Evolutionary conservation across 768 basidiomycete species (phyloP), one percentile per base, ranked within the genome.

Genomic region (Nevesoporus exiguus): DNA sequence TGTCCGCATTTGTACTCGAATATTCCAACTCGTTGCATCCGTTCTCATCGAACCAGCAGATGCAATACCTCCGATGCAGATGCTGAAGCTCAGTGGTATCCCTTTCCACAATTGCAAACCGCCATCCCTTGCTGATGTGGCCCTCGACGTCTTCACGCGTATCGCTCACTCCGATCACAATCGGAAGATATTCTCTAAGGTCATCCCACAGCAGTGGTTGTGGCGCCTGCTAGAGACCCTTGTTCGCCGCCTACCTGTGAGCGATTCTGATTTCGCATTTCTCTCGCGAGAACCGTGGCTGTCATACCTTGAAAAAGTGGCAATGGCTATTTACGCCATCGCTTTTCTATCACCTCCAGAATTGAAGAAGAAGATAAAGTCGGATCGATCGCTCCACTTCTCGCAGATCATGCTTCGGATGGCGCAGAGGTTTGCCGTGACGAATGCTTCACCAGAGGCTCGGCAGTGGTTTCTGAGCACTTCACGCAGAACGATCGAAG

Each of bases 131-230:
- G 76, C 83, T 8, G 90, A 94, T 60, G 72, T 82, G 30, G 90
- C 92, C n/a, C 76, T 98, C 48, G 90, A 96, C 56, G 83, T 85
- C 3, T 89, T 94, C 63, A 86, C 88, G n/a, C 82, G 84, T 37
- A 71, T 97, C 52, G 81, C 84, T 31, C 86, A 88, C 46, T 71
- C 76, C 17, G 96, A 98, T 70, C 72, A 75, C 30, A 96, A 93
- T 66, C 86, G 96, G 24, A 81, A 84, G 59, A 73, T 86, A 29
- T 75, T 97, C 47, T 77, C 86, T 17, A 73, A 77, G 37, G 74
- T 80, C 14, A 74, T 95, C 9, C 80, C 88, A 2, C 70, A 78
- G 46, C 61, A 71, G 5, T 80, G 81, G 60, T 67, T 93, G 34
- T 81, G 82, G 75, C 64, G 68, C 43, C 69, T 93, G 31, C 82